Evolutionary conservation across 23 red algal species (phyloP).

Genomic region (Rhodosorus marinus): DNA sequence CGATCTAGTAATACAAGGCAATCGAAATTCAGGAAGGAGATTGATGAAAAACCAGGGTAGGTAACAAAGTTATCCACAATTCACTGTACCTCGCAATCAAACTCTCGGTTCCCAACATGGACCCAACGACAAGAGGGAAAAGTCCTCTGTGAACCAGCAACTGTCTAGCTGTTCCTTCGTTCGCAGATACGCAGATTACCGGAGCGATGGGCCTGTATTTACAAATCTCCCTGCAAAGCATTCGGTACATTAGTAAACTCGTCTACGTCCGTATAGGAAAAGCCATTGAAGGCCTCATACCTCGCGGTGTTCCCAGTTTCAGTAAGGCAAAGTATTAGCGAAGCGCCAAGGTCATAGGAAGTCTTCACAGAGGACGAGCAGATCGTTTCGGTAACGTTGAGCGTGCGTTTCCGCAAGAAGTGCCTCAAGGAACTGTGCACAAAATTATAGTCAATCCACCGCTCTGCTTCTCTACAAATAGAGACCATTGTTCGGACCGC

Average conservation of each 20-base stretch:
- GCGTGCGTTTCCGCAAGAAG: slow-evolving; percentile 23
- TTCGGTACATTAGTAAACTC: too few species aligned
- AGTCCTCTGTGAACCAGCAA: slow-evolving; percentile 40
- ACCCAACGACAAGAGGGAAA: slow-evolving; percentile 87
- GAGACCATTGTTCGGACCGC: slow-evolving; percentile 59
- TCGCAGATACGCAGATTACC: slow-evolving; percentile 69
- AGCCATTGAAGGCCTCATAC: slow-evolving; percentile 55
- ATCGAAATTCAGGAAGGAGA: too few species aligned
- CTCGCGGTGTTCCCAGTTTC: slow-evolving; percentile 76
- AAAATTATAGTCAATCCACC: slow-evolving; percentile 48
- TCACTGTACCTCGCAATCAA: too few species aligned
- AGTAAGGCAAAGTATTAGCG: slow-evolving; percentile 76
- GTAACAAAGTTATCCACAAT: too few species aligned
- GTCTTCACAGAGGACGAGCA: slow-evolving; percentile 85
- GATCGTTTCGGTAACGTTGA: slow-evolving; percentile 79
- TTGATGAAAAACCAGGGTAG: too few species aligned
- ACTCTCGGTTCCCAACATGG: too few species aligned
- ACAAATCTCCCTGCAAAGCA: too few species aligned
- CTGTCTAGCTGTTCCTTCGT: slow-evolving; percentile 83
- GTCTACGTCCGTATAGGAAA: too few species aligned
- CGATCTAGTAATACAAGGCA: too few species aligned
- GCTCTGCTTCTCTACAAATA: slow-evolving; percentile 86
- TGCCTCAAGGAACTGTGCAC: too few species aligned
- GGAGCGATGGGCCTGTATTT: slow-evolving; percentile 85
- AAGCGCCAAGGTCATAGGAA: slow-evolving; percentile 52